Evolutionary conservation across 164 flowering plant genomes (phyloP).

Genomic region (Amborella trichopoda): DNA sequence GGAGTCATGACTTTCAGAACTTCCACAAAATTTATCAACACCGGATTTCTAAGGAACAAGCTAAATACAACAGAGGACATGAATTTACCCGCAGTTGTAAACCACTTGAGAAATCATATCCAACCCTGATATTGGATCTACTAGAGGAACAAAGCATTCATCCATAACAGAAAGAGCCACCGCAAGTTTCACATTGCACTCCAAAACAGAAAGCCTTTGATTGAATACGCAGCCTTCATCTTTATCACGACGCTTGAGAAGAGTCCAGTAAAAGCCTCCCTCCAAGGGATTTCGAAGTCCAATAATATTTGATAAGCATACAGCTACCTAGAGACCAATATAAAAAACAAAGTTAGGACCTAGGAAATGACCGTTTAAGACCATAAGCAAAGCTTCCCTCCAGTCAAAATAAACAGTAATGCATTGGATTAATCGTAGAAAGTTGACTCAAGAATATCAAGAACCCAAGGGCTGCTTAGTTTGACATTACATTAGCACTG

Average conservation of each 20-base stretch:
- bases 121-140: slow-evolving; percentile 14
- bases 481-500: too few species aligned
- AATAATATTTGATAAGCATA: slow-evolving; percentile 8
- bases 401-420: too few species aligned
- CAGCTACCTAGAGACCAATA: slow-evolving; percentile 15
- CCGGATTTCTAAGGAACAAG: background rate
- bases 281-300: slow-evolving; percentile 8
- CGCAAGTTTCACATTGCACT: slow-evolving; percentile 15
- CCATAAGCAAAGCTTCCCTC: too few species aligned
- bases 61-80: too few species aligned
- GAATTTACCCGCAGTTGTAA: slow-evolving; percentile 18
- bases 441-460: too few species aligned
- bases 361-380: too few species aligned
- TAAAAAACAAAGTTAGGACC: too few species aligned
- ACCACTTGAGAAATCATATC: slow-evolving; percentile 19
- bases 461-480: too few species aligned
- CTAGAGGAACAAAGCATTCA: slow-evolving; percentile 17
- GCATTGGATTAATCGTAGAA: too few species aligned
- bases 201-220: slow-evolving; percentile 5
- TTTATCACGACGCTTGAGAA: slow-evolving; percentile 12
- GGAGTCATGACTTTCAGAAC: background rate
- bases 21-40: background rate
- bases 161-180: slow-evolving; percentile 15
- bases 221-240: slow-evolving; percentile 3
- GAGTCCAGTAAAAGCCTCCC: slow-evolving; percentile 12